Percentiles rank a stretch among this genome's conserved stretches.
phyloP scores from a whole-genome alignment of 768 basidiomycete species.

The Boletus pseudo-olivaceus region DNA sequence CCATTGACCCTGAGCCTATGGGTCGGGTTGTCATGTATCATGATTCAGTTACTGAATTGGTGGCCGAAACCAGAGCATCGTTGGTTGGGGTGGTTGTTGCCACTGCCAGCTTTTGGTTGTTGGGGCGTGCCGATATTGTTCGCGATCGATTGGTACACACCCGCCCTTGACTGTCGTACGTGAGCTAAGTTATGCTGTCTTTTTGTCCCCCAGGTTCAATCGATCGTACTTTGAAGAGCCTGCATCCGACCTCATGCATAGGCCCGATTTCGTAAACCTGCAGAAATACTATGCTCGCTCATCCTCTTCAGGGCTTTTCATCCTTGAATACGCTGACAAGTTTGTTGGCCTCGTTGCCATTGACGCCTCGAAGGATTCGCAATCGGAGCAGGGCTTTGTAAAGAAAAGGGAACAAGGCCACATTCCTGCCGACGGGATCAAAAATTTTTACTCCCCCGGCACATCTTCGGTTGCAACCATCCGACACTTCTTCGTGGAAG shows the following conservation, averaged over 20 bases:
- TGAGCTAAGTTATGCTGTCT: neutral
- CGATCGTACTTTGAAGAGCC: constrained; percentile 62
- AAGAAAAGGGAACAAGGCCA: constrained; percentile 20
- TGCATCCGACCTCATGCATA: constrained; percentile 48
- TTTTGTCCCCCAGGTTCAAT: constrained; percentile 50
- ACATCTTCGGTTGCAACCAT: constrained; percentile 56
- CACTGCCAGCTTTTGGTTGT: constrained; percentile 65
- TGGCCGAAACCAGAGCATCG: constrained; percentile 56
- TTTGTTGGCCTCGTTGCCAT: constrained; percentile 70
- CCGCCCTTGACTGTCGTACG: neutral
- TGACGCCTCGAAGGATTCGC: constrained; percentile 52
- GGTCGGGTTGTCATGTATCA: constrained; percentile 54
- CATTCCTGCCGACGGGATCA: constrained; percentile 10
- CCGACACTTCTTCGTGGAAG: constrained; percentile 74
- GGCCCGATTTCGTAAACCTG: constrained; percentile 54
- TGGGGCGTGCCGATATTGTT: constrained; percentile 63
- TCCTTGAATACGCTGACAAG: constrained; percentile 55
- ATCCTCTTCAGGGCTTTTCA: constrained; percentile 65
- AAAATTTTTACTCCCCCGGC: constrained; percentile 25
- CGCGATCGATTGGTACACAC: constrained; percentile 60
- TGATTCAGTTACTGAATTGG: constrained; percentile 61
- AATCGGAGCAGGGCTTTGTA: constrained; percentile 27
- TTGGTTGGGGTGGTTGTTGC: constrained; percentile 48
- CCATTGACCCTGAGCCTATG: constrained; percentile 60
- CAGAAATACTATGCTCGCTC: constrained; percentile 54